phyloP scores from a whole-genome alignment of 2,329 filamentous ascomycete species.

The Neonectria faginata region DNA sequence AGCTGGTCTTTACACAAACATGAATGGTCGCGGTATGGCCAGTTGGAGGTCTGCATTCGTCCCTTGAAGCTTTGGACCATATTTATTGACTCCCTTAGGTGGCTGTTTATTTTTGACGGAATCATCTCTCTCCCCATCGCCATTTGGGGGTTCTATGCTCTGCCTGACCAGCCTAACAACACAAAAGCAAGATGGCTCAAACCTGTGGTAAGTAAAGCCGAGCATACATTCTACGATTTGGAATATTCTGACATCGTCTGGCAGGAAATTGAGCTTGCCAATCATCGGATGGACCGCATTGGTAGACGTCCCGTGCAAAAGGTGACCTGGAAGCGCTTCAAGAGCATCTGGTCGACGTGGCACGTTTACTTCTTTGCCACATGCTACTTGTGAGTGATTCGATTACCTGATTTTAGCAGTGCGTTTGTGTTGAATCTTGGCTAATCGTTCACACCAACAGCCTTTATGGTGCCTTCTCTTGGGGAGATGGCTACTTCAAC shows the following conservation, averaged over 20 bases:
- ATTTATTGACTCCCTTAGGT: slow-evolving; percentile 42
- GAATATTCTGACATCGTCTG: not conserved
- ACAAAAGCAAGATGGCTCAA: slow-evolving; percentile 30
- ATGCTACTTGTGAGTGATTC: slow-evolving; percentile 23
- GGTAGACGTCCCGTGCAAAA: slow-evolving; percentile 24
- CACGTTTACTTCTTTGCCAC: slow-evolving; percentile 30
- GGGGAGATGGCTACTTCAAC: slow-evolving; percentile 47
- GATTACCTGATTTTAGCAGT: fast-evolving
- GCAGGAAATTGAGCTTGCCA: slow-evolving; percentile 25
- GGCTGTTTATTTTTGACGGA: slow-evolving; percentile 55
- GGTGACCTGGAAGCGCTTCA: slow-evolving; percentile 28
- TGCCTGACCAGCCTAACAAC: slow-evolving; percentile 29
- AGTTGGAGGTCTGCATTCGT: slow-evolving; percentile 23
- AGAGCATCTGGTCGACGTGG: slow-evolving; percentile 28
- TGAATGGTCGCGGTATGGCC: slow-evolving; percentile 45
- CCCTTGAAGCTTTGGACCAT: not conserved
- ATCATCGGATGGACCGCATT: slow-evolving; percentile 23
- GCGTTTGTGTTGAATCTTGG: not conserved
- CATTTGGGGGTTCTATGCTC: slow-evolving; percentile 33
- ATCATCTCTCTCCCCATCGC: slow-evolving; percentile 35
- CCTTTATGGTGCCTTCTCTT: slow-evolving; percentile 26
- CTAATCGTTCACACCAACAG: not conserved
- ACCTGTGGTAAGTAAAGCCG: slow-evolving; percentile 4
- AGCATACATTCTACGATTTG: too few species aligned
- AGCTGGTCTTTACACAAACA: slow-evolving; percentile 50